A percentile compares a stretch with the other conserved stretches of the same genome.
Evolutionary conservation across 75 land plant genomes (phyloP).

Genomic region (Selaginella tamariscina): DNA sequence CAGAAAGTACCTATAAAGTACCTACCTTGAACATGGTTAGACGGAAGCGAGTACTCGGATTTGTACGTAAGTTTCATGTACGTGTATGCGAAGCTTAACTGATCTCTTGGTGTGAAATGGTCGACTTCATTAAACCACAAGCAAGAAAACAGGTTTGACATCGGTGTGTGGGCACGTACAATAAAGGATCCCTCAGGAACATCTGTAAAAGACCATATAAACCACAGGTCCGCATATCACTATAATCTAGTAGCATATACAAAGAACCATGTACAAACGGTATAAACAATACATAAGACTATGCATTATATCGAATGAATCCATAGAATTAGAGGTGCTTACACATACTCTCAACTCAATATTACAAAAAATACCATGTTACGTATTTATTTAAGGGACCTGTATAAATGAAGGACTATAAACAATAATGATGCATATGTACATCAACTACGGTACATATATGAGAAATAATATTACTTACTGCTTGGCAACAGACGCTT

Average conservation of each 20-base stretch:
- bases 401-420: too few species aligned
- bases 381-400: too few species aligned
- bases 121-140: slow-evolving; percentile 99
- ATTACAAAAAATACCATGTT: too few species aligned
- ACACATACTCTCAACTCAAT: too few species aligned
- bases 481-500: slow-evolving; percentile 77
- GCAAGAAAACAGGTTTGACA: slow-evolving; percentile 95
- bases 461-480: slow-evolving; percentile 47
- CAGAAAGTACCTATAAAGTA: too few species aligned
- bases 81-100: slow-evolving; percentile 93
- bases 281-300: too few species aligned
- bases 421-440: too few species aligned
- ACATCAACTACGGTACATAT: too few species aligned
- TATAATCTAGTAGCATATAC: not conserved
- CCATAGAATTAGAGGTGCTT: too few species aligned
- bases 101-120: slow-evolving; percentile 89
- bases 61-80: slow-evolving; percentile 74
- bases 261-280: not conserved
- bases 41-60: slow-evolving; percentile 48
- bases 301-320: too few species aligned
- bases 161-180: slow-evolving; percentile 85
- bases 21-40: slow-evolving; percentile 93
- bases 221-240: not conserved
- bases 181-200: slow-evolving; percentile 98
- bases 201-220: slow-evolving; percentile 39